Conservation (phyloP, 192 early-diverging fungal genomes). For the Haplosporangium gracile region DNA sequence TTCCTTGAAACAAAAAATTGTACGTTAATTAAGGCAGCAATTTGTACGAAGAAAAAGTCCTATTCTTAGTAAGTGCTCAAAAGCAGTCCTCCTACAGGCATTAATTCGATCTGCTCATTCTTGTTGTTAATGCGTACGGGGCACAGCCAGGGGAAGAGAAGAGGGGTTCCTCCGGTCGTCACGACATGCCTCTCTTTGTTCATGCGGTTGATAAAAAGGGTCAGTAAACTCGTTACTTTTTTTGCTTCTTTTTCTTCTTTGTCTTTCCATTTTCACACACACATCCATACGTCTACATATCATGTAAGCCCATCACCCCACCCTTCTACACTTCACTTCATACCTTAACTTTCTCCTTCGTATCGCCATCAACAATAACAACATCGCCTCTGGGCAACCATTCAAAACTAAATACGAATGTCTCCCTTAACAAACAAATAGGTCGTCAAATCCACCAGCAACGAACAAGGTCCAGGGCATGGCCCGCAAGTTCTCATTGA, state of each 20-base stretch:
- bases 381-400: background rate
- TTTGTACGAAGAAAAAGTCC: background rate
- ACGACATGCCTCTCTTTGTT: background rate
- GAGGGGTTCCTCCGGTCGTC: background rate
- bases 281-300: background rate
- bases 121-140: background rate
- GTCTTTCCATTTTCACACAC: background rate
- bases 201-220: background rate
- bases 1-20: background rate
- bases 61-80: constrained; percentile 8
- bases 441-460: constrained; percentile 6
- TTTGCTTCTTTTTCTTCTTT: constrained; percentile 6
- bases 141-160: background rate
- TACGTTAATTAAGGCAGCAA: background rate
- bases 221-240: background rate
- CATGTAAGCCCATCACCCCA: constrained; percentile 4
- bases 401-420: background rate
- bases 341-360: background rate
- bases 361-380: background rate
- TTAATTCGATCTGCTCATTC: background rate
- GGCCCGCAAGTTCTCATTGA: constrained; percentile 42
- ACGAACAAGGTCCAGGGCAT: constrained; percentile 44
- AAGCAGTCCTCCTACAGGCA: background rate
- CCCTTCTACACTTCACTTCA: background rate
- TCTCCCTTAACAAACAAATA: background rate